Percentiles rank a stretch among this genome's conserved stretches.
Conservation (phyloP, 176 grass and related monocot genomes). For the Thalia dealbata region DNA sequence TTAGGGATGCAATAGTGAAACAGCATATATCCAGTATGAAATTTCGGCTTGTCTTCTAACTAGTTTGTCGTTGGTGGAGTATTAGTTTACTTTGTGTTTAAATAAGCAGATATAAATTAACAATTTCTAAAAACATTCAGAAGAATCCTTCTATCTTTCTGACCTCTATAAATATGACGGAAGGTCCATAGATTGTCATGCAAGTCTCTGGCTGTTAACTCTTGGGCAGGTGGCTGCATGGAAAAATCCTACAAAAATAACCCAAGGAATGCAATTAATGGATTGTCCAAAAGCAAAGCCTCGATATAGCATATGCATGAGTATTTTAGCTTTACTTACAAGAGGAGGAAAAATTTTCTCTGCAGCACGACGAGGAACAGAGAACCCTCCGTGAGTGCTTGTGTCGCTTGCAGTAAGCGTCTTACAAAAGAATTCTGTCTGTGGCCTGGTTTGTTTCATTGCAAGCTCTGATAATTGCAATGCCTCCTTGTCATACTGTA, state of each 20-base stretch:
- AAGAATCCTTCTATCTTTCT: neutral
- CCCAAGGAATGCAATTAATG: neutral
- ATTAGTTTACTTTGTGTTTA: neutral
- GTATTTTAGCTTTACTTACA: constrained; percentile 29
- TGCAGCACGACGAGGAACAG: constrained; percentile 58
- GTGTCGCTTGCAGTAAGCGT: constrained; percentile 79
- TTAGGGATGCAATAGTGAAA: neutral
- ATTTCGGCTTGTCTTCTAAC: no score
- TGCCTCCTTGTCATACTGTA: constrained; percentile 53
- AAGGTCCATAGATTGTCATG: constrained; percentile 63
- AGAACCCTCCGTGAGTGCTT: constrained; percentile 83
- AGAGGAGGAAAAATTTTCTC: constrained; percentile 64
- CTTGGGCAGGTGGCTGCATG: constrained; percentile 63
- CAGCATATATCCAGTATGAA: neutral
- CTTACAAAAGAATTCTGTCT: constrained; percentile 75
- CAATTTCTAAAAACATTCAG: neutral
- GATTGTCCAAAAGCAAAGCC: neutral
- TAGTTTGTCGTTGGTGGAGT: neutral
- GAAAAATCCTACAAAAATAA: constrained; percentile 47
- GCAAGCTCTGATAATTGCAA: constrained; percentile 48
- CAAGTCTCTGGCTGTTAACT: constrained; percentile 60
- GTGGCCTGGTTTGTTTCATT: constrained; percentile 42
- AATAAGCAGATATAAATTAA: neutral
- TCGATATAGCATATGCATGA: neutral
- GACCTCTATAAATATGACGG: constrained; percentile 68